These are phyloP conservation scores for Magnolia sinica DNA, from an alignment of 164 flowering plant genomes.

Conservation along the genomic window DNA sequence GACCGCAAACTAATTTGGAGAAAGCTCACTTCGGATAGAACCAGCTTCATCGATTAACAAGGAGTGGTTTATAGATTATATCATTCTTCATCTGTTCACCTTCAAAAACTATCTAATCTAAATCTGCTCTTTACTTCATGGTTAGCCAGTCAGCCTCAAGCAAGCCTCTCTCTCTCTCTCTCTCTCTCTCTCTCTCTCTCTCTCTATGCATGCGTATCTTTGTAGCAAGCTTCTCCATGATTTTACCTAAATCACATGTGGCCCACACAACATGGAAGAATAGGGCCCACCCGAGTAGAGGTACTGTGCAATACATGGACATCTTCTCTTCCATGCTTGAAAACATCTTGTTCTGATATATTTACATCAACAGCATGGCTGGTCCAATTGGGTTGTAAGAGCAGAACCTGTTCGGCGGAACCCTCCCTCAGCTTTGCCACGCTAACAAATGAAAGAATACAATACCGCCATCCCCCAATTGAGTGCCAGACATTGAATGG, in stretches of 20 bases:
- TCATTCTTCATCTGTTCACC: too few species aligned
- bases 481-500: background rate
- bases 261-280: background rate
- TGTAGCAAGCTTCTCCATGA: too few species aligned
- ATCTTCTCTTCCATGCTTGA: background rate
- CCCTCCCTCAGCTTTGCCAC: background rate
- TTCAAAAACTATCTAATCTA: too few species aligned
- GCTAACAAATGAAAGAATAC: slow-evolving; percentile 10
- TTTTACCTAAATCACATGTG: background rate
- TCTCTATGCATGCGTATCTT: too few species aligned
- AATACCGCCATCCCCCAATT: slow-evolving; percentile 4
- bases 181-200: too few species aligned
- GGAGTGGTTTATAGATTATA: too few species aligned
- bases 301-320: background rate
- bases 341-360: background rate
- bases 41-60: too few species aligned
- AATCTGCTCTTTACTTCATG: background rate
- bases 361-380: slow-evolving; percentile 1
- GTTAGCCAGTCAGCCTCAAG: background rate
- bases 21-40: too few species aligned
- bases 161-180: background rate
- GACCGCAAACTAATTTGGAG: too few species aligned
- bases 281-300: background rate
- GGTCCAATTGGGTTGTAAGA: too few species aligned
- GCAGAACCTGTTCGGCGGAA: background rate